Conservation (phyloP, 1,139 yeast species). For the Geotrichum klebahnii region DNA sequence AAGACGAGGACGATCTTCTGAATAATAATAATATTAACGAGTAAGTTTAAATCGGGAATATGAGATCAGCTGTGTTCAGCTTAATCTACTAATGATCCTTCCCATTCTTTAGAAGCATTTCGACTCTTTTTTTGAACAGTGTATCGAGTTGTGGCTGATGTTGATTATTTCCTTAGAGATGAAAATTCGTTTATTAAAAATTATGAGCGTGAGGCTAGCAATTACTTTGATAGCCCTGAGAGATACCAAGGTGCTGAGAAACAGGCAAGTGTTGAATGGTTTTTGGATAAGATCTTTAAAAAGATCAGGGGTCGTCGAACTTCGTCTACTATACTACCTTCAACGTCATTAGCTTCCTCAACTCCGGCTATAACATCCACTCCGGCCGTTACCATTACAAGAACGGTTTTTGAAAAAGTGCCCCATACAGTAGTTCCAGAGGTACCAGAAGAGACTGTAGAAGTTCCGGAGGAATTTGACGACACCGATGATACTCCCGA, state of each 20-base stretch:
- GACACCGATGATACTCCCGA: neutral
- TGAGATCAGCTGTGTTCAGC: constrained; percentile 6
- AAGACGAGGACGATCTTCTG: too few species aligned
- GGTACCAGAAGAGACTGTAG: neutral
- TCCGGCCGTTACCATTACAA: too few species aligned
- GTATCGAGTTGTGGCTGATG: constrained; percentile 12
- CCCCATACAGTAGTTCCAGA: too few species aligned
- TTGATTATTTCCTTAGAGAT: constrained; percentile 8
- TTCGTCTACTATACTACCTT: neutral
- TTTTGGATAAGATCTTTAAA: constrained; percentile 13
- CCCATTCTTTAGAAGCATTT: constrained; percentile 1
- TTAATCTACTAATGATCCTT: constrained; percentile 10
- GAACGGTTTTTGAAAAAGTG: too few species aligned
- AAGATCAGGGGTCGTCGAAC: neutral
- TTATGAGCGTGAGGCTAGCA: constrained; percentile 14
- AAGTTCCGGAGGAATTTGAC: neutral
- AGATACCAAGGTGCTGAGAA: constrained; percentile 10
- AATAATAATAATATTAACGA: constrained; percentile 7
- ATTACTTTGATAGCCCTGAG: constrained; percentile 19
- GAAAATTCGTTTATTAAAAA: constrained; percentile 4
- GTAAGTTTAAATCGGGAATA: constrained; percentile 10
- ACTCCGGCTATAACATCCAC: too few species aligned
- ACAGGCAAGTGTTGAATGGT: constrained; percentile 14
- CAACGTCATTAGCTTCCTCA: too few species aligned
- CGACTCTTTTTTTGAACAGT: constrained; percentile 5